Conservation (phyloP, 2,329 filamentous ascomycete genomes). For the Ophiocordyceps robertsii region DNA sequence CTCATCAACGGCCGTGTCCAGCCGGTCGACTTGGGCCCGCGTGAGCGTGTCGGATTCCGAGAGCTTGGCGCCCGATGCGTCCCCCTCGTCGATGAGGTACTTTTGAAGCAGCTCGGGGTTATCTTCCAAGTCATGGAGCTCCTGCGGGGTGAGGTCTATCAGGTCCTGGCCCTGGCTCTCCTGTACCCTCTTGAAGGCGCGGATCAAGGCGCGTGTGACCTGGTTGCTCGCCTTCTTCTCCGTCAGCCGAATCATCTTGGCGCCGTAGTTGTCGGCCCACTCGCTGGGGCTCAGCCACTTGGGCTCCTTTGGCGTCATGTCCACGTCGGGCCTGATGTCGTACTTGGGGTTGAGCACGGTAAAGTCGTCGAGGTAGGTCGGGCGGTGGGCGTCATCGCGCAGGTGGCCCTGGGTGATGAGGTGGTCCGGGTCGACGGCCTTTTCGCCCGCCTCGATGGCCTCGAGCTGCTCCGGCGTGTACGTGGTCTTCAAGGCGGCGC, state of each 20-base stretch:
- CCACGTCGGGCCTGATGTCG: slow-evolving; percentile 48
- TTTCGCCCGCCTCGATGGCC: slow-evolving; percentile 70
- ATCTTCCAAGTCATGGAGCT: slow-evolving; percentile 26
- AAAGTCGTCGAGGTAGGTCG: slow-evolving; percentile 75
- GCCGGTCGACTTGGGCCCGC: slow-evolving; percentile 20
- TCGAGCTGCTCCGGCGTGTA: slow-evolving; percentile 75
- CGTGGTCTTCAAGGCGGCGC: slow-evolving; percentile 43
- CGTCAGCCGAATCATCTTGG: slow-evolving; percentile 28
- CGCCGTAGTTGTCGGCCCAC: slow-evolving; percentile 40
- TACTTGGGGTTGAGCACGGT: slow-evolving; percentile 62
- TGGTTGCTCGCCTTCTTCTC: slow-evolving; percentile 29
- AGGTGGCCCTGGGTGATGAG: slow-evolving; percentile 58
- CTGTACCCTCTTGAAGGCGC: slow-evolving; percentile 28
- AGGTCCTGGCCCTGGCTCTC: slow-evolving; percentile 26
- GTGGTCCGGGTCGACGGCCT: slow-evolving; percentile 61
- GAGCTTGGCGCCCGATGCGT: slow-evolving; percentile 11
- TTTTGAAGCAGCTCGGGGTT: slow-evolving; percentile 24
- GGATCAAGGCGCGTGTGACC: slow-evolving; percentile 25
- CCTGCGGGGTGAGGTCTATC: slow-evolving; percentile 36
- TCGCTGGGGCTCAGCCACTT: slow-evolving; percentile 50
- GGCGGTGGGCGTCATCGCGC: slow-evolving; percentile 57
- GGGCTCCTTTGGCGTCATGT: slow-evolving; percentile 35
- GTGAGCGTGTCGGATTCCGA: slow-evolving; percentile 15
- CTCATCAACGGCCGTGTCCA: slow-evolving; percentile 7
- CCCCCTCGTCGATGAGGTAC: slow-evolving; percentile 16